These are phyloP conservation scores for Talaromyces sp. DNA, from an alignment of 2,329 filamentous ascomycete genomes.

Conservation along the genomic window DNA sequence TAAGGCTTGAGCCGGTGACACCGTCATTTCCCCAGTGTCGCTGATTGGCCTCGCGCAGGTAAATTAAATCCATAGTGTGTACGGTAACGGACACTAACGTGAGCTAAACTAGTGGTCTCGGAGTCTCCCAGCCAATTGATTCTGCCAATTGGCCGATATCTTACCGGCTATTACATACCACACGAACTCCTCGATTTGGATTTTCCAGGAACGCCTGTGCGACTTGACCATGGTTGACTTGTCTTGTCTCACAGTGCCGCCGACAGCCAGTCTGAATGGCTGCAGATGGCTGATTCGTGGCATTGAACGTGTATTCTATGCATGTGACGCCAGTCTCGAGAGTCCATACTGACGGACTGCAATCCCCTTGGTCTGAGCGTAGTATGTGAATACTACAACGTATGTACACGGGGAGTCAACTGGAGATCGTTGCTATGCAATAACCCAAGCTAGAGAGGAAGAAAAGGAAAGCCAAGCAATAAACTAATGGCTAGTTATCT, in stretches of 20 bases:
- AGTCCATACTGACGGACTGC: too few relatives aligned
- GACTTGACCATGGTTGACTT: neutral
- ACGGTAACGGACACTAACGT: neutral
- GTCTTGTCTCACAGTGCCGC: neutral
- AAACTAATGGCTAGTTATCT: neutral
- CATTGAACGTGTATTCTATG: neutral
- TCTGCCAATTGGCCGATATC: neutral
- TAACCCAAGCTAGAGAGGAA: neutral
- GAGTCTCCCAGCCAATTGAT: neutral
- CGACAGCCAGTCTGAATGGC: neutral
- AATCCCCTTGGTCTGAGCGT: neutral
- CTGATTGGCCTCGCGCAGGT: neutral
- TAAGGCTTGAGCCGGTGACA: neutral
- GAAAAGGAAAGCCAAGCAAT: neutral
- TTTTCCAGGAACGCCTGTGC: neutral
- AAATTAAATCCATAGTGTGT: neutral
- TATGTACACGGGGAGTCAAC: neutral
- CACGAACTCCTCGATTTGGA: neutral
- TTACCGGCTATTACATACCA: neutral
- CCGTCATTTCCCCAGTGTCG: neutral
- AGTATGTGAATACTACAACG: neutral
- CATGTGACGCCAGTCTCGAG: neutral
- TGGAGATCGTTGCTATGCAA: neutral
- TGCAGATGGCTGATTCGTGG: neutral
- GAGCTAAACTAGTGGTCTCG: neutral